Evolutionary conservation across 2,329 filamentous ascomycete genomes (phyloP).

Genomic region (Stagonosporopsis chrysanthemi): DNA sequence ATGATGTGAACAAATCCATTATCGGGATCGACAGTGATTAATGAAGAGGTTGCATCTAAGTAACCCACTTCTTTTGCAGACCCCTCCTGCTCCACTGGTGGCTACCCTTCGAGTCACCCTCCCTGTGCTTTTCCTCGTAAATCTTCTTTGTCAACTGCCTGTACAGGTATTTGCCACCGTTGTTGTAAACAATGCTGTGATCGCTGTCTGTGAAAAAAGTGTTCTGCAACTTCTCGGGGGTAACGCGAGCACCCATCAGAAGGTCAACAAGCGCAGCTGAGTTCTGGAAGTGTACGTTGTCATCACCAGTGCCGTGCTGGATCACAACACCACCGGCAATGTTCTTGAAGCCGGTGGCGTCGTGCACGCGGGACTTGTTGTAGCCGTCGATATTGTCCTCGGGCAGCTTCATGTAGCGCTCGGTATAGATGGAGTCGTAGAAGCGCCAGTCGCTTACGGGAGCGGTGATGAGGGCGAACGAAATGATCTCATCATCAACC

Average conservation of each 20-base stretch:
- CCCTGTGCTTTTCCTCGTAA: constrained; percentile 67
- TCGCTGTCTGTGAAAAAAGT: constrained; percentile 72
- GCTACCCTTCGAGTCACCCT: constrained; percentile 41
- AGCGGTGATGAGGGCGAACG: constrained; percentile 68
- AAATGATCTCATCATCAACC: constrained; percentile 66
- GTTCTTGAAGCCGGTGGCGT: constrained; percentile 67
- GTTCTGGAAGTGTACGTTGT: constrained; percentile 77
- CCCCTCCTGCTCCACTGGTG: constrained; percentile 59
- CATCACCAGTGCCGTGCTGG: constrained; percentile 72
- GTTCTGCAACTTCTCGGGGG: constrained; percentile 68
- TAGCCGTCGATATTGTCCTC: constrained; percentile 67
- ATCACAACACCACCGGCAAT: constrained; percentile 67
- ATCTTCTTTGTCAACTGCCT: constrained; percentile 68
- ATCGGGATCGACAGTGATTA: neutral
- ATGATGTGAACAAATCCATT: neutral
- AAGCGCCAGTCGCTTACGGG: constrained; percentile 74
- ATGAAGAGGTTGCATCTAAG: constrained; percentile 1
- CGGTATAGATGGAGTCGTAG: constrained; percentile 76
- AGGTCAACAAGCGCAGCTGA: constrained; percentile 67
- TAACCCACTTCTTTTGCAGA: constrained; percentile 25
- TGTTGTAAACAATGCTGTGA: constrained; percentile 67
- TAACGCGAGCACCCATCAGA: constrained; percentile 65
- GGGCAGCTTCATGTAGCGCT: constrained; percentile 74
- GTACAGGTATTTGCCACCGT: constrained; percentile 64
- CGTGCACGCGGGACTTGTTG: constrained; percentile 65